Percentiles rank a stretch among this genome's conserved stretches.
phyloP scores from a whole-genome alignment of 768 basidiomycete genomes.

The Mycena indigotica region DNA sequence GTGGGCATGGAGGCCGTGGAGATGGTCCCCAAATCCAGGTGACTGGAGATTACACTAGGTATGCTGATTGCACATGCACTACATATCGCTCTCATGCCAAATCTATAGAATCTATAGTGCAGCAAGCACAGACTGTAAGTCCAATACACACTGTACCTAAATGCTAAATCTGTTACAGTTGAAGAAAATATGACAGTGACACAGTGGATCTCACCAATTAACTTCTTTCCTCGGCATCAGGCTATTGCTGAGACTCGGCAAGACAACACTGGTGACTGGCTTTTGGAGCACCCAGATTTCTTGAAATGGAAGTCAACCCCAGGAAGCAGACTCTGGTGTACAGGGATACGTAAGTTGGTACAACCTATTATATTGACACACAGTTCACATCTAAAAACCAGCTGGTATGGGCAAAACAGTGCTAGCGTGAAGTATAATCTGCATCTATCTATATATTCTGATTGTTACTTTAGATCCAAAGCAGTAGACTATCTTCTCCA shows the following conservation, averaged over 20 bases:
- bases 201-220: slow-evolving; percentile 1
- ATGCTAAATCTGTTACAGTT: not conserved
- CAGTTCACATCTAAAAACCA: not conserved
- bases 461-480: slow-evolving; percentile 1
- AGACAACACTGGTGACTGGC: not conserved
- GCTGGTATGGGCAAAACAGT: too few relatives aligned
- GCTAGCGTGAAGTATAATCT: too few relatives aligned
- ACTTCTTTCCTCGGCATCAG: slow-evolving; percentile 4
- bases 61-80: too few relatives aligned
- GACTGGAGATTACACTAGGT: not conserved
- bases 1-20: slow-evolving; percentile 1
- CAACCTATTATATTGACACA: not conserved
- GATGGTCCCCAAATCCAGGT: slow-evolving; percentile 1
- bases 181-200: not conserved
- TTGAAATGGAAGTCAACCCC: not conserved
- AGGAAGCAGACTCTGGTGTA: too few relatives aligned
- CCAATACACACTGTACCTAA: too few relatives aligned
- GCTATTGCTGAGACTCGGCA: not conserved
- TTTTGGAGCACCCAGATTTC: not conserved
- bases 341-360: slow-evolving; percentile 3
- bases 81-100: not conserved
- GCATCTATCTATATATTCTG: not conserved
- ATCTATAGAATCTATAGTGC: not conserved
- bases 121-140: not conserved
- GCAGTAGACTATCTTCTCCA: too few relatives aligned